Evolutionary conservation across 1,284 basidiomycete genomes (phyloP).

Genomic region (Fomitopsis betulina): DNA sequence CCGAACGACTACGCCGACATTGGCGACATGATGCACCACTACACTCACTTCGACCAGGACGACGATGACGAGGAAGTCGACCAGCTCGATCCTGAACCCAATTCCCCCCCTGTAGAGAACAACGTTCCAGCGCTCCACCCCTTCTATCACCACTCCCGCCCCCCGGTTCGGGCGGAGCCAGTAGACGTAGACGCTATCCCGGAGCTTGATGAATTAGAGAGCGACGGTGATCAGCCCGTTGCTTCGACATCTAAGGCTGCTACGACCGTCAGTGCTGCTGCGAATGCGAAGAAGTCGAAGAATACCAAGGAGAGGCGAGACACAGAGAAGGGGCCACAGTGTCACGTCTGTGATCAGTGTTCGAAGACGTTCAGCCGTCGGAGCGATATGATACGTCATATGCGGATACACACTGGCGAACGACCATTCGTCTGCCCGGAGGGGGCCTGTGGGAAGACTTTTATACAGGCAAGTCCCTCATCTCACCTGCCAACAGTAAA

Average conservation of each 20-base stretch:
- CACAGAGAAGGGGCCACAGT: conserved; percentile 26
- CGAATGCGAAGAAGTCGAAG: conserved; percentile 11
- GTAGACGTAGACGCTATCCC: conserved; percentile 1
- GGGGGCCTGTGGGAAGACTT: conserved; percentile 74
- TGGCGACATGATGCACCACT: conserved; percentile 68
- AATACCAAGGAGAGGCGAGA: conserved; percentile 18
- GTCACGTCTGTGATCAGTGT: conserved; percentile 58
- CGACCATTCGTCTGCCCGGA: conserved; percentile 74
- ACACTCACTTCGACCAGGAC: conserved; percentile 62
- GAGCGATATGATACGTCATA: conserved; percentile 75
- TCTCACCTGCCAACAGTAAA: background rate
- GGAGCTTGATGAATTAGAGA: conserved; percentile 1
- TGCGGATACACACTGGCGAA: conserved; percentile 87
- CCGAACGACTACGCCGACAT: conserved; percentile 63
- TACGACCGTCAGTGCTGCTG: conserved; percentile 12
- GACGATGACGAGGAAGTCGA: conserved; percentile 35
- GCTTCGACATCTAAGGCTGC: conserved; percentile 43
- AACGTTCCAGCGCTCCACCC: conserved; percentile 8
- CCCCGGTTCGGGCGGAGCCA: background rate
- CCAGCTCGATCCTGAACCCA: conserved; percentile 6
- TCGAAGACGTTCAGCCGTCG: conserved; percentile 71
- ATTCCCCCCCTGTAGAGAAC: conserved; percentile 5
- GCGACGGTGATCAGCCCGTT: conserved; percentile 29
- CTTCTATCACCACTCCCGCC: conserved; percentile 18
- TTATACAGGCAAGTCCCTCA: conserved; percentile 63